A percentile compares a stretch with the other conserved stretches of the same genome.
phyloP scores from a whole-genome alignment of 2,329 filamentous ascomycete species.

The Diaporthe sp. region DNA sequence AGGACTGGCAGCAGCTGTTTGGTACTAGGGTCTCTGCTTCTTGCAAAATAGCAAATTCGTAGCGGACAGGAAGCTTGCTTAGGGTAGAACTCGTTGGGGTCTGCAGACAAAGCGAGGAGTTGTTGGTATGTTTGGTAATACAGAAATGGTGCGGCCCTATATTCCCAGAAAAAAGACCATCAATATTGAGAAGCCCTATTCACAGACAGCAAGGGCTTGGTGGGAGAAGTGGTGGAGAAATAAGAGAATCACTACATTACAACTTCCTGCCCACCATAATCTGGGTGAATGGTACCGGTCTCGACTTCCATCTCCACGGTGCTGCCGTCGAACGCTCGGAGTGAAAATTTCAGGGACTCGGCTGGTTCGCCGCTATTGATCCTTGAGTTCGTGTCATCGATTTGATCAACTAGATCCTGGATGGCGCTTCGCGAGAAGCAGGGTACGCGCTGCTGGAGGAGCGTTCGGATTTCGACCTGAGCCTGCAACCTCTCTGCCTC shows the following conservation, averaged over 20 bases:
- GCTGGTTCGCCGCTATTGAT: not conserved
- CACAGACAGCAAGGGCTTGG: too few species aligned
- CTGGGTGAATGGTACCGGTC: not conserved
- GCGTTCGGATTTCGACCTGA: not conserved
- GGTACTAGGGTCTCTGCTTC: not conserved
- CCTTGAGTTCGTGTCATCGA: not conserved
- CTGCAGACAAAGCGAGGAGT: not conserved
- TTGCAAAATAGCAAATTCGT: constrained; percentile 7
- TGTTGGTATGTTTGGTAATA: not conserved
- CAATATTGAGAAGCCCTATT: too few species aligned
- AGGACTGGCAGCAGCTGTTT: not conserved
- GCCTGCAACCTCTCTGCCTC: not conserved
- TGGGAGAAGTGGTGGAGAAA: too few species aligned
- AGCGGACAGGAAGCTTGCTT: not conserved
- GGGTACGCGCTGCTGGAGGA: not conserved
- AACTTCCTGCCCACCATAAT: not conserved
- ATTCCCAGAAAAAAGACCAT: not conserved
- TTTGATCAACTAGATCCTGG: not conserved
- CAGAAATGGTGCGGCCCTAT: not conserved
- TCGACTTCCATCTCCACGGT: not conserved
- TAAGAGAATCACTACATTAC: not conserved
- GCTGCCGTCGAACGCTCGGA: not conserved
- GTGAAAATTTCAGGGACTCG: not conserved
- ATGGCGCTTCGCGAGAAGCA: not conserved
- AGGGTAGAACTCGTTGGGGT: not conserved